These are phyloP conservation scores for Sclerotinia nivalis DNA, from an alignment of 2,329 filamentous ascomycete genomes.

Conservation along the genomic window DNA sequence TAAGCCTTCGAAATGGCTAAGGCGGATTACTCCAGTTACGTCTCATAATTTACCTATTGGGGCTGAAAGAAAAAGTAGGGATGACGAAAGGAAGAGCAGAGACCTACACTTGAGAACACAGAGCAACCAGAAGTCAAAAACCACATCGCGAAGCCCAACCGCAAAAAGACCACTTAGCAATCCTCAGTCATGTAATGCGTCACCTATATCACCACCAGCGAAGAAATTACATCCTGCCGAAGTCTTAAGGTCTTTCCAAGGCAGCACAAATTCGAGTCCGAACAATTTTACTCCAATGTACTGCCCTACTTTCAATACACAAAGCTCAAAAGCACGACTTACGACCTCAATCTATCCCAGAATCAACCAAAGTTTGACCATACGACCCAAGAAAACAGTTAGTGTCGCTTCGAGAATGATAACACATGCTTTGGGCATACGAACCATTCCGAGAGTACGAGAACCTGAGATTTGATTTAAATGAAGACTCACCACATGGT, in stretches of 20 bases:
- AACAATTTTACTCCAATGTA: background rate
- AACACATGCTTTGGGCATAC: background rate
- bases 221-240: slow-evolving; percentile 1
- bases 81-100: background rate
- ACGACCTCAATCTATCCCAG: too few species aligned
- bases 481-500: background rate
- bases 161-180: background rate
- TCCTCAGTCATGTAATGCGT: background rate
- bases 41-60: background rate
- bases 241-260: background rate
- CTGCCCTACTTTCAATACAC: background rate
- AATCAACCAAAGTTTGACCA: background rate
- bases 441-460: background rate
- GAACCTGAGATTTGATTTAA: background rate
- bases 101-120: background rate
- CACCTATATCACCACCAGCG: background rate
- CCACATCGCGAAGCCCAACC: background rate
- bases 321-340: background rate
- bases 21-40: background rate
- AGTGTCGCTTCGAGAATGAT: slow-evolving; percentile 16
- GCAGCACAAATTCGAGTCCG: background rate
- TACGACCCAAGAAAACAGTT: background rate
- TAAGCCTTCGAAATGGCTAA: background rate
- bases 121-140: background rate
- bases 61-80: background rate